Evolutionary conservation across 805 yeast species (phyloP).

Genomic region (Kodamaea lidongshanica): DNA sequence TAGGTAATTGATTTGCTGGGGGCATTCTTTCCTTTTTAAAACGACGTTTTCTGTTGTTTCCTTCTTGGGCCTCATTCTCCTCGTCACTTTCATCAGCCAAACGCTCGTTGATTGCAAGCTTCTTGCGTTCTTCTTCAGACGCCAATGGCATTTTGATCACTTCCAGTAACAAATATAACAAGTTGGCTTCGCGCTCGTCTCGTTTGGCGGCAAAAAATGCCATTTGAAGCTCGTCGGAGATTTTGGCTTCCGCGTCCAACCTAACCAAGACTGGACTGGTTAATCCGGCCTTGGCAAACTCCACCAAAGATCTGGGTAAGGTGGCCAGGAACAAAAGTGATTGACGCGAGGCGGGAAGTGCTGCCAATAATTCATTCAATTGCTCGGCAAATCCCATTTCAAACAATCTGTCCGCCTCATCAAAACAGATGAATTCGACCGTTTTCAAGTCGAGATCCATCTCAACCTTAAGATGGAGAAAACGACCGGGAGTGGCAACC

Average conservation of each 20-base stretch:
- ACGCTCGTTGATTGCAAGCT: conserved; percentile 43
- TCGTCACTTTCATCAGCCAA: conserved; percentile 49
- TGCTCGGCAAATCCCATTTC: conserved; percentile 97
- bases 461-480: conserved; percentile 90
- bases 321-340: conserved; percentile 92
- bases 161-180: conserved; percentile 70
- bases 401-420: conserved; percentile 94
- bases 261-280: conserved; percentile 88
- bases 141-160: conserved; percentile 82
- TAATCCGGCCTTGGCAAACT: conserved; percentile 95
- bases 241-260: conserved; percentile 85
- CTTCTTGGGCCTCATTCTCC: conserved; percentile 40
- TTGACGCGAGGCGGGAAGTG: conserved; percentile 79
- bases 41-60: conserved; percentile 33
- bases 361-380: conserved; percentile 77
- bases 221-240: conserved; percentile 88
- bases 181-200: conserved; percentile 84
- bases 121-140: conserved; percentile 57
- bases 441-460: conserved; percentile 81
- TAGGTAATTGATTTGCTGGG: conserved; percentile 77
- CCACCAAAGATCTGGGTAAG: conserved; percentile 84
- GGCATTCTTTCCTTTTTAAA: conserved; percentile 57
- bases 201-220: conserved; percentile 74
- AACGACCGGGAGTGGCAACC: conserved; percentile 97
- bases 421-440: conserved; percentile 88